Evolutionary conservation across 164 flowering plant species (phyloP), one percentile per base, ranked within the genome.

Genomic region (Stephania japonica): DNA sequence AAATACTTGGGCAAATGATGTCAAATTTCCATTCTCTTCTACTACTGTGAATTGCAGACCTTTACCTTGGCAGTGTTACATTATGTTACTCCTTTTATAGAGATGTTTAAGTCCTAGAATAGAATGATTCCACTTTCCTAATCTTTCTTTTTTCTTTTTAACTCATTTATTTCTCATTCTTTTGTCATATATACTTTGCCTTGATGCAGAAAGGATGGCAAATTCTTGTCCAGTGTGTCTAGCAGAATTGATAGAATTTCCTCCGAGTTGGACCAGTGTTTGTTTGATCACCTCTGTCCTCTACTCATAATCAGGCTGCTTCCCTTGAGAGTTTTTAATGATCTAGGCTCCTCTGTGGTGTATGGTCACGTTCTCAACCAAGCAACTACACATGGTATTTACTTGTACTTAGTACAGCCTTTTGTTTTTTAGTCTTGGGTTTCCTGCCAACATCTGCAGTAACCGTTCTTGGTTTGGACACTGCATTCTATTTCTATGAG

Each of bases 271-370:
- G 84, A 82, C 74, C 80, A 80, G 63, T 70, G 75, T 66, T 73
- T 93, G 42, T 93, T 93, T 81, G 83, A 83, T 76, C 91, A 81
- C 32, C 92, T 93, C 78, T 87, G 91, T 79, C 96, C 98, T 42
- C 76, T 93, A 69, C 93, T 93, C 50, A 68, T 93, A 16, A 78
- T 91, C 79, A 85, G 88, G 84, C 70, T 93, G 80, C 94, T 91
- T 77, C 98, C 98, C 5, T 56, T 89, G 76, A 79, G 81, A 80
- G 83, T 89, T 70, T 93, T 91, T 71, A 72, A 84, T 81, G 85
- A 91, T 79, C 80, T 87, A 49, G 84, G 72, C 56, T 87, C 84
- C 42, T 81, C 86, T 72, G 23, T 76, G 53, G 68, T 91, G 80
- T 93, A 91, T 83, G 89, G 90, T 71, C 82, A 80, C 63, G 77